These are phyloP conservation scores for Trifolium pratense DNA, from an alignment of 306 rosid genomes.

Conservation along the genomic window DNA sequence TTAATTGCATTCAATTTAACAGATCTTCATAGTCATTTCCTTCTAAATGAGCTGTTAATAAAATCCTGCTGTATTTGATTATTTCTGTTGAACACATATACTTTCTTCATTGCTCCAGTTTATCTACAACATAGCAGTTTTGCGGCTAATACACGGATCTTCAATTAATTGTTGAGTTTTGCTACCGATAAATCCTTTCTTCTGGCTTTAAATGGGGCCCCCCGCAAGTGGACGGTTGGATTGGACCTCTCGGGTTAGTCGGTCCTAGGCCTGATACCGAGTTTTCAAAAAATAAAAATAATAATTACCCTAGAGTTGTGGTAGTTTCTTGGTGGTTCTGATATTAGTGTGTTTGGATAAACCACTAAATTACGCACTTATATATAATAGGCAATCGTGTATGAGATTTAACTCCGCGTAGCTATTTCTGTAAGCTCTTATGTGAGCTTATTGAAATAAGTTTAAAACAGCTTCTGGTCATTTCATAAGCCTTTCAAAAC, in stretches of 20 bases:
- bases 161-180: conserved; percentile 11
- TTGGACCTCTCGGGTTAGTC: too few species aligned
- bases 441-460: background rate
- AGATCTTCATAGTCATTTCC: conserved; percentile 15
- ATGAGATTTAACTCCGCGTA: background rate
- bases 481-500: background rate
- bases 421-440: background rate
- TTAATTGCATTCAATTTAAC: conserved; percentile 20
- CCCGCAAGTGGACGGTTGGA: too few species aligned
- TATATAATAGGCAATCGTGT: background rate
- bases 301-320: too few species aligned
- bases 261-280: too few species aligned
- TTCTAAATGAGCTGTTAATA: conserved; percentile 2
- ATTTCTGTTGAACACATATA: background rate
- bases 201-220: too few species aligned
- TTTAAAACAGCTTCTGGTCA: background rate
- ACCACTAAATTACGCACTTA: background rate
- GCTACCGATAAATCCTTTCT: background rate
- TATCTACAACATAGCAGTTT: conserved; percentile 3
- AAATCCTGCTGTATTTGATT: conserved; percentile 17
- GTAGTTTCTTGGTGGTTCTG: background rate
- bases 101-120: conserved; percentile 17
- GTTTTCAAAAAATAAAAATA: too few species aligned
- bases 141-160: conserved; percentile 2
- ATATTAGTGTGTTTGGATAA: conserved; percentile 3